Evolutionary conservation across 768 basidiomycete genomes (phyloP), one percentile per base, ranked within the genome.

Genomic region (Hygrocybe coccinea): DNA sequence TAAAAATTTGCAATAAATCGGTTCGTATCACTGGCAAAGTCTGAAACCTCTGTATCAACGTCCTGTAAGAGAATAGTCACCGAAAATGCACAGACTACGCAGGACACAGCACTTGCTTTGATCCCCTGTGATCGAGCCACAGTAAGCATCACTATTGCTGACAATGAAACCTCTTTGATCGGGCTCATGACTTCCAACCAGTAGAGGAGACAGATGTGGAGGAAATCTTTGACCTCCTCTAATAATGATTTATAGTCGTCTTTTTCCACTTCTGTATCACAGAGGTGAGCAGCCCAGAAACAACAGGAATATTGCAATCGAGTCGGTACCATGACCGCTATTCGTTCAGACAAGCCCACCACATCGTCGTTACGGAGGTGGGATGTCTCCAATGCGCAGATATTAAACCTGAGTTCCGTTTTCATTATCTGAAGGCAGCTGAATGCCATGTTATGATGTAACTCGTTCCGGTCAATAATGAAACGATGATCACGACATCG

Each of bases 221-320:
- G 8, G 29, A 29, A 8, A 8, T 8, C 29, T 29, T 29, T 29
- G 29, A 29, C 29, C 29, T 29, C 29, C 3, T 29, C 8, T 8
- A 29, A 29, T 29, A 29, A 8, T 29, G 29, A 3, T 4, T 29
- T 8, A 8, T 29, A 29, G 8, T 8, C 29, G 8, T 8, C 8
- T 29, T 29, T 3, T 8, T 29, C 29, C 3, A 29, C 21, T 7
- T 36, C 5, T 14, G 38, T 47, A 34, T 19, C 35, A 8, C 12
- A 8, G 24, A 62, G 45, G 39, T 76, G 76, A 43, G 59, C 59
- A 25, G 67, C 62, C 76, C 74, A 77, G 35, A 64, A 73, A 25
- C 60, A 61, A 54, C 74, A 75, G 11, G 74, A 59, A 56, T 77
- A 78, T 2, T 63, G 58, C 3, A 77, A 57, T 14, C 61, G 59